Percentiles rank a stretch among this genome's conserved stretches.
Conservation (phyloP, 1,284 basidiomycete genomes). For the Polyporus tsugae region DNA sequence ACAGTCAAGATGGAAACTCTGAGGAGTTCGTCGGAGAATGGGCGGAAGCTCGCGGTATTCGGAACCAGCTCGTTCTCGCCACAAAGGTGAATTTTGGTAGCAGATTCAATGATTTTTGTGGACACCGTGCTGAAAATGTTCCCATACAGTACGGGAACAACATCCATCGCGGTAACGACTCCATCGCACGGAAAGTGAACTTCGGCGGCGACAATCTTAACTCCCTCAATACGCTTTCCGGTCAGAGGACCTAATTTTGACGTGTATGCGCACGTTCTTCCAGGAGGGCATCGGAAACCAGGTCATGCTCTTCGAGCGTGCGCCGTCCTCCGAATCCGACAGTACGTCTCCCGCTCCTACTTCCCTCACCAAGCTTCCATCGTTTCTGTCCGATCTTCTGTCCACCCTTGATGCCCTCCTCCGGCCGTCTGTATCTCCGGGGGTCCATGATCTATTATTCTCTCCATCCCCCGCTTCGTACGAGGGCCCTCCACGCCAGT, state of each 20-base stretch:
- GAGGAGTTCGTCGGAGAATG: conserved; percentile 52
- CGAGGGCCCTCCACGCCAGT: conserved; percentile 61
- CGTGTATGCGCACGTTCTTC: conserved; percentile 70
- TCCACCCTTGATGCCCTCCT: conserved; percentile 56
- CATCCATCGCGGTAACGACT: conserved; percentile 37
- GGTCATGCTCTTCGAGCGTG: conserved; percentile 79
- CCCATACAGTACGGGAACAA: conserved; percentile 42
- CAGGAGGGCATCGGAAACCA: conserved; percentile 61
- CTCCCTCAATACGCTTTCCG: conserved; percentile 50
- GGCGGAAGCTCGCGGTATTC: conserved; percentile 47
- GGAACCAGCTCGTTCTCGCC: conserved; percentile 54
- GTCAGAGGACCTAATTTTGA: conserved; percentile 53
- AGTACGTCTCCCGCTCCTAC: background rate
- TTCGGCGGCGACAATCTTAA: conserved; percentile 58
- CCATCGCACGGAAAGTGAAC: conserved; percentile 45
- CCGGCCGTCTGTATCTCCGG: conserved; percentile 52
- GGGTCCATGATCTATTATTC: conserved; percentile 62
- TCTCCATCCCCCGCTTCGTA: conserved; percentile 43
- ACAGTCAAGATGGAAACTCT: conserved; percentile 41
- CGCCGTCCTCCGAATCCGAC: conserved; percentile 23
- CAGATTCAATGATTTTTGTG: background rate
- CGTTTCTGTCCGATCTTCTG: conserved; percentile 62
- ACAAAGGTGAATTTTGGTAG: conserved; percentile 46
- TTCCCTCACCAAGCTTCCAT: conserved; percentile 54
- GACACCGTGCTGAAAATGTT: background rate